Evolutionary conservation across 805 yeast species (phyloP).

Genomic region (Candida koratica): DNA sequence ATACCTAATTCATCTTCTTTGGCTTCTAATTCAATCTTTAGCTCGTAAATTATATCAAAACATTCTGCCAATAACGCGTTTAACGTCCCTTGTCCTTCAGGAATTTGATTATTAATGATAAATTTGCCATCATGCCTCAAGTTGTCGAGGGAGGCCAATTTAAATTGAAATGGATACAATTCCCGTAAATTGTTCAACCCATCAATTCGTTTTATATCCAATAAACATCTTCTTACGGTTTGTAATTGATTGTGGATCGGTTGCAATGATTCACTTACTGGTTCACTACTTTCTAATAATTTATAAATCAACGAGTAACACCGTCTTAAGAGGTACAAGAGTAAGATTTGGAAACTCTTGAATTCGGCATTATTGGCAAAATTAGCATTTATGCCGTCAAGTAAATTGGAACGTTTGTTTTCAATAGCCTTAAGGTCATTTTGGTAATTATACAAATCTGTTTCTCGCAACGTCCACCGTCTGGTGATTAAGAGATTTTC

Average conservation of each 20-base stretch:
- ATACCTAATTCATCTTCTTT: conserved; percentile 34
- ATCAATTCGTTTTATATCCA: conserved; percentile 89
- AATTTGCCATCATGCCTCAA: conserved; percentile 88
- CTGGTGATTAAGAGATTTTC: conserved; percentile 86
- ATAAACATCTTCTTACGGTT: conserved; percentile 84
- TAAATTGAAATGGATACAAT: conserved; percentile 92
- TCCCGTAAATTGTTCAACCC: conserved; percentile 87
- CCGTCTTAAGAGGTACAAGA: conserved; percentile 77
- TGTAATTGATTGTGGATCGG: conserved; percentile 91
- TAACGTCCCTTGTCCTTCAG: conserved; percentile 97
- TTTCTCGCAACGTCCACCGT: conserved; percentile 96
- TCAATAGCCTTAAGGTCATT: conserved; percentile 71
- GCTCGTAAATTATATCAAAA: conserved; percentile 87
- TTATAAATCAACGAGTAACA: conserved; percentile 89
- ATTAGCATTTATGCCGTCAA: conserved; percentile 29
- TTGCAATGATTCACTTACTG: conserved; percentile 89
- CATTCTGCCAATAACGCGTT: conserved; percentile 90
- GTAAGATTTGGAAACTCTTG: conserved; percentile 42
- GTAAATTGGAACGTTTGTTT: conserved; percentile 52
- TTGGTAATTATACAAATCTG: conserved; percentile 85
- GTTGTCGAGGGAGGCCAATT: conserved; percentile 85
- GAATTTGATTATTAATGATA: conserved; percentile 80
- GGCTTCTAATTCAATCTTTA: conserved; percentile 80
- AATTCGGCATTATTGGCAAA: conserved; percentile 18
- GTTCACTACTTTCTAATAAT: conserved; percentile 86